phyloP scores from a whole-genome alignment of 75 land plant genomes.

The Azolla pinnata region DNA sequence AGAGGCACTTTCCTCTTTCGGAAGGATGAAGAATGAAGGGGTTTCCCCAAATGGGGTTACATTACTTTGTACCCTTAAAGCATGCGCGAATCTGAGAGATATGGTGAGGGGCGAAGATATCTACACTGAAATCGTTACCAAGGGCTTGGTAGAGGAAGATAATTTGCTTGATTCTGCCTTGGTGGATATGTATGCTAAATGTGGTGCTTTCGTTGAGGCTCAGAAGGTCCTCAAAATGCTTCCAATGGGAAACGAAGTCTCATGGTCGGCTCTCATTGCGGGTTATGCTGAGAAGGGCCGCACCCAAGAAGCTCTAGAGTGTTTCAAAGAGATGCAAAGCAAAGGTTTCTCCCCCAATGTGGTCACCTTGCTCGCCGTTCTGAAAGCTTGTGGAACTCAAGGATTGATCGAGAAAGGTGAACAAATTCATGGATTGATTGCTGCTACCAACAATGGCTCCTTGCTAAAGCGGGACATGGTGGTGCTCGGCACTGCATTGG shows the following conservation, averaged over 20 bases:
- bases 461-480: too few species aligned
- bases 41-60: slow-evolving; percentile 24
- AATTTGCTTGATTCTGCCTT: slow-evolving; percentile 29
- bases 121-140: slow-evolving; percentile 13
- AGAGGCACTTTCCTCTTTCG: slow-evolving; percentile 27
- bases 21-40: slow-evolving; percentile 18
- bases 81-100: slow-evolving; percentile 23
- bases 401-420: slow-evolving; percentile 18
- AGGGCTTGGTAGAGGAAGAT: slow-evolving; percentile 5
- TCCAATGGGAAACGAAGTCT: slow-evolving; percentile 18
- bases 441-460: too few species aligned
- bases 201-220: slow-evolving; percentile 29
- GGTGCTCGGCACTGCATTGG: too few species aligned
- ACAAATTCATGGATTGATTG: slow-evolving; percentile 9
- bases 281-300: slow-evolving; percentile 34
- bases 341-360: slow-evolving; percentile 25
- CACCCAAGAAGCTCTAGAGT: slow-evolving; percentile 8
- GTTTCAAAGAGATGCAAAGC: slow-evolving; percentile 23
- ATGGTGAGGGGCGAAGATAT: slow-evolving; percentile 22
- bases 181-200: slow-evolving; percentile 44
- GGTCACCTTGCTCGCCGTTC: slow-evolving; percentile 30
- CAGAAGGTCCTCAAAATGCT: slow-evolving; percentile 23
- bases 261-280: slow-evolving; percentile 41
- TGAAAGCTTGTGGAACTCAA: slow-evolving; percentile 30
- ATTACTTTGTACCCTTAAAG: slow-evolving; percentile 9